phyloP scores from a whole-genome alignment of 1,284 basidiomycete species.

The Irpex rosettiformis region DNA sequence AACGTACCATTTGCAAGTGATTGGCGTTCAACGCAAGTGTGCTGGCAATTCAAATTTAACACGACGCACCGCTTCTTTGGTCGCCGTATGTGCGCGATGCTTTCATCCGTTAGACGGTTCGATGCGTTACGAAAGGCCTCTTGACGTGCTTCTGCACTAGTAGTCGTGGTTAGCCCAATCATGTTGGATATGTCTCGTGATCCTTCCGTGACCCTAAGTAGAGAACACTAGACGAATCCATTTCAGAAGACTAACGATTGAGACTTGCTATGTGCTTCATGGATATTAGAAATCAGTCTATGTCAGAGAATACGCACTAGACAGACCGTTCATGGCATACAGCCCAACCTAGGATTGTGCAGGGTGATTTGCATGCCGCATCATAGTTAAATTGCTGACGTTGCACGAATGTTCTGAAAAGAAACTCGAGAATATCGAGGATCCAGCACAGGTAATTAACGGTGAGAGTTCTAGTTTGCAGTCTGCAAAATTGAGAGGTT shows the following conservation, averaged over 20 bases:
- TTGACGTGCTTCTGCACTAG: conserved; percentile 3
- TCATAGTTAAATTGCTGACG: neutral
- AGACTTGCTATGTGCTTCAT: neutral
- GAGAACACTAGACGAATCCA: neutral
- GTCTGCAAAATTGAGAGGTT: neutral
- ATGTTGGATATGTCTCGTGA: neutral
- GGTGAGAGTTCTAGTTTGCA: neutral
- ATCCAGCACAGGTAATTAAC: neutral
- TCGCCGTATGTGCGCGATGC: neutral
- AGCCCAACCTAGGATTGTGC: no score
- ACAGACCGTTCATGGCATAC: neutral
- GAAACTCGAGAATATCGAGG: neutral
- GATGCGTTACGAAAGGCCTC: neutral
- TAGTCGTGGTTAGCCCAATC: neutral
- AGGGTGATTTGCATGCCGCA: neutral
- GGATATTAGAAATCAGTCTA: neutral
- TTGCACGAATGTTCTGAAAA: neutral
- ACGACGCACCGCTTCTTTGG: neutral
- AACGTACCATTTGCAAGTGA: neutral
- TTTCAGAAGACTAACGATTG: neutral
- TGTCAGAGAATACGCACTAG: neutral
- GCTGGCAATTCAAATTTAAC: neutral
- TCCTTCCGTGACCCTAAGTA: neutral
- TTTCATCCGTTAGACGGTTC: neutral
- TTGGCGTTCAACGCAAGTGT: neutral